Evolutionary conservation across 176 grass and related monocot species (phyloP), one percentile per base, ranked within the genome.

Genomic region (Tuctoria greenei): DNA sequence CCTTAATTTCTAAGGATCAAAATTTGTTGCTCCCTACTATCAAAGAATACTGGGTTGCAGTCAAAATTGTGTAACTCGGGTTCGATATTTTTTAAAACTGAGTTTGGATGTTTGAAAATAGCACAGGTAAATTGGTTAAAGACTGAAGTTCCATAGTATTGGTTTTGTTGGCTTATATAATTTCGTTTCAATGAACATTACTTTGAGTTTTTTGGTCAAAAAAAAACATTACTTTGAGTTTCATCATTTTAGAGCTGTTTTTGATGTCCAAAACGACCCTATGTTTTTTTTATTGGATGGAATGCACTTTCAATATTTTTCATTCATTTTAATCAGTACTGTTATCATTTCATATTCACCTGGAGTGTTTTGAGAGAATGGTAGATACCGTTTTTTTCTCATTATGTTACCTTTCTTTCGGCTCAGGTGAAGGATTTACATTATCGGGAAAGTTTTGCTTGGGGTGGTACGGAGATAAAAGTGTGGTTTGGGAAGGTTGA

Each of bases 401-500:
- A 74, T 64, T 61, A 42, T 27, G 15, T 31, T 56, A 46, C 34
- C 37, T 60, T 86, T 92, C 11, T 91, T 65, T 36, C 4, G 12
- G 60, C 72, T 38, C 80, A 95, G 95, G 91, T 99, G 67, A 93
- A 84, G 72, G 89, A 99, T 74, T 88, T 99, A 54, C 82, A 95
- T 76, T 90, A 77, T 45, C 71, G 49, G 44, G 75, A 55, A 76
- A 99, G 84, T 79, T 99, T 90, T 77, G 17, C 47, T 78, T 94
- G 86, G 88, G 61, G 68, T 77, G 77, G 80, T 41, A 92, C 82
- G 34, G 95, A 99, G 52, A 90, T 99, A 87, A 95, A 92, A 83
- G 91, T 99, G 66, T 94, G 89, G 95, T 92, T 86, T 75, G 95
- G 95, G 50, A 95, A 82, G 65, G 95, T 99, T 66, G 91, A 92